phyloP scores from a whole-genome alignment of 768 basidiomycete genomes.

The Russula foetens region DNA sequence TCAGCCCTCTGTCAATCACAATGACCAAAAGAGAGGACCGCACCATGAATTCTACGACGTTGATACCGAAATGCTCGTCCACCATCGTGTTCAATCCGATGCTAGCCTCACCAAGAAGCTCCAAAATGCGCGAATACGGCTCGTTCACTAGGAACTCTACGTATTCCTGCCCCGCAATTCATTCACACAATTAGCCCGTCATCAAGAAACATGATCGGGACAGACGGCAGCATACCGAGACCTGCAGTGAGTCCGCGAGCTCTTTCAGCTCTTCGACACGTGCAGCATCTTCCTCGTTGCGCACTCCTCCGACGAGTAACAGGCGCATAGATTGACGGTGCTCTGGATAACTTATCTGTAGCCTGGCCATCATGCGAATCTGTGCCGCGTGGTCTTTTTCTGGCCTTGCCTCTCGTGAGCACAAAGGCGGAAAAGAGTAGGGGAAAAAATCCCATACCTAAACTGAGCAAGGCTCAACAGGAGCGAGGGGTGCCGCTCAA shows the following conservation, averaged over 20 bases:
- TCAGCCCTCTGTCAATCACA: background rate
- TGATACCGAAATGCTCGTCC: conserved; percentile 98
- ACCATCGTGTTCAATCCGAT: conserved; percentile 95
- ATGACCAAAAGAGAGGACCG: conserved; percentile 21
- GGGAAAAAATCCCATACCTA: conserved; percentile 42
- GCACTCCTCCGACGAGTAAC: conserved; percentile 75
- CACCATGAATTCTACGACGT: conserved; percentile 96
- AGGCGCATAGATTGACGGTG: conserved; percentile 40
- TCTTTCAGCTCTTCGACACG: conserved; percentile 55
- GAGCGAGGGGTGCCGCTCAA: conserved; percentile 48
- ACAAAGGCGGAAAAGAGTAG: background rate
- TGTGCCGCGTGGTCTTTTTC: conserved; percentile 92
- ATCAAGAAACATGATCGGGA: conserved; percentile 1
- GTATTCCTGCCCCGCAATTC: conserved; percentile 41
- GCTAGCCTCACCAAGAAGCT: conserved; percentile 64
- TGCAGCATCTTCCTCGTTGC: conserved; percentile 66
- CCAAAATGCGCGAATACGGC: conserved; percentile 59
- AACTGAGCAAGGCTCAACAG: conserved; percentile 92
- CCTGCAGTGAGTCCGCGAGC: conserved; percentile 52
- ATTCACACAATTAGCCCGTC: background rate
- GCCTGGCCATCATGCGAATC: conserved; percentile 53
- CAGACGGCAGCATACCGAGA: conserved; percentile 41
- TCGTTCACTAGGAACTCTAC: conserved; percentile 82
- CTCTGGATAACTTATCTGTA: conserved; percentile 55
- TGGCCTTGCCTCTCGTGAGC: conserved; percentile 43